phyloP scores from a whole-genome alignment of 2,329 filamentous ascomycete genomes.

The Apiospora malaysiana region DNA sequence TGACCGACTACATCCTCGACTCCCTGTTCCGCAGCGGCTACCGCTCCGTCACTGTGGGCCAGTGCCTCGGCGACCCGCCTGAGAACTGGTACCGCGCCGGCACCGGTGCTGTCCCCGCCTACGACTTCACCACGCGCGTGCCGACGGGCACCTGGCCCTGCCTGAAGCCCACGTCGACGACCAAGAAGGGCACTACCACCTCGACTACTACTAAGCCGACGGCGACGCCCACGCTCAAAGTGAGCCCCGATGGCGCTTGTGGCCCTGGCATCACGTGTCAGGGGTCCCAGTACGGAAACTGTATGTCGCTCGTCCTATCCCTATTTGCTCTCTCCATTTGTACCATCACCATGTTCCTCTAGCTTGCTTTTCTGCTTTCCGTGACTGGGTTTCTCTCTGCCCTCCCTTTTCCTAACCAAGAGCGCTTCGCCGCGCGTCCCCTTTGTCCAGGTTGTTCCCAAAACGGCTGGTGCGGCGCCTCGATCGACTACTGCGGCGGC shows the following conservation, averaged over 20 bases:
- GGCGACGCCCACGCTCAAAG: slow-evolving; percentile 30
- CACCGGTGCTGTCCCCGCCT: slow-evolving; percentile 33
- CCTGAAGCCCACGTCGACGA: slow-evolving; percentile 24
- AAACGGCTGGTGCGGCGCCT: slow-evolving; percentile 36
- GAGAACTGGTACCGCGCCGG: slow-evolving; percentile 59
- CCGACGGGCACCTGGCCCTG: slow-evolving; percentile 39
- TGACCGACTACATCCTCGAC: slow-evolving; percentile 51
- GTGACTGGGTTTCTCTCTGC: neutral
- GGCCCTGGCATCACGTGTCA: slow-evolving; percentile 35
- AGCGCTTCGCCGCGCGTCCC: slow-evolving; percentile 18
- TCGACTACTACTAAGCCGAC: slow-evolving; percentile 25
- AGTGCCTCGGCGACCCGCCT: slow-evolving; percentile 58
- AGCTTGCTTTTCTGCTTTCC: neutral
- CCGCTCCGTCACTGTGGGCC: slow-evolving; percentile 57
- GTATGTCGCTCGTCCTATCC: slow-evolving; percentile 30
- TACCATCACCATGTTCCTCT: neutral
- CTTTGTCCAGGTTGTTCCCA: slow-evolving; percentile 33
- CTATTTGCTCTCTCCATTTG: neutral
- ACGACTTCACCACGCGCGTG: slow-evolving; percentile 33
- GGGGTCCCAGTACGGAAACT: slow-evolving; percentile 37
- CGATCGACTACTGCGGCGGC: slow-evolving; percentile 37
- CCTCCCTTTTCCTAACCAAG: neutral
- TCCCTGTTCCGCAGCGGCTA: slow-evolving; percentile 50
- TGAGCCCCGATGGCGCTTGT: slow-evolving; percentile 37
- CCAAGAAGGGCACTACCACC: slow-evolving; percentile 23